A percentile compares a stretch with the other conserved stretches of the same genome.
phyloP scores from a whole-genome alignment of 352 stramenopile species.

The Pythium angustatum region DNA sequence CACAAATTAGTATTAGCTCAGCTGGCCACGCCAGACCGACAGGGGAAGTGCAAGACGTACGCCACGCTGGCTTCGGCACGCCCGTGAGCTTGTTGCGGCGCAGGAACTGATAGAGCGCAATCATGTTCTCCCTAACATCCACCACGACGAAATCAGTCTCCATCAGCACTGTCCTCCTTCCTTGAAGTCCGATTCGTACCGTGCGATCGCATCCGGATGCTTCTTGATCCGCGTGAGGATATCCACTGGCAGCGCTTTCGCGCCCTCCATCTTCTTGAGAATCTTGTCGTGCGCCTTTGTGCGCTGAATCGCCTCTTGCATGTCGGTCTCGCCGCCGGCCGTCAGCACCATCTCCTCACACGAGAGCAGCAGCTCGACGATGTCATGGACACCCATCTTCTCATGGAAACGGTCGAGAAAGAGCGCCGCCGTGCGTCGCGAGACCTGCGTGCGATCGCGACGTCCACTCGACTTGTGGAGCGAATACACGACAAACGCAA shows the following conservation, averaged over 20 bases:
- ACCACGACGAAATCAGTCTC: too few species aligned
- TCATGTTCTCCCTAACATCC: conserved; percentile 73
- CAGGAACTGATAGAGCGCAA: conserved; percentile 80
- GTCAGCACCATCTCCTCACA: conserved; percentile 71
- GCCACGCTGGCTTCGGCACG: conserved; percentile 65
- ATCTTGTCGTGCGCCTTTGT: conserved; percentile 76
- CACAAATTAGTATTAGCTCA: not conserved
- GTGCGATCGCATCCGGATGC: conserved; percentile 60
- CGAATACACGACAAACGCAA: conserved; percentile 66
- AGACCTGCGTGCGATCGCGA: conserved; percentile 67
- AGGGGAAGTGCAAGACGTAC: conserved; percentile 29
- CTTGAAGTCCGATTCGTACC: too few species aligned
- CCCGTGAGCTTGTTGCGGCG: conserved; percentile 67
- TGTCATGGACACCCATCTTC: conserved; percentile 80
- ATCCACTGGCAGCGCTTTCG: conserved; percentile 58
- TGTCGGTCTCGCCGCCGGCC: conserved; percentile 37
- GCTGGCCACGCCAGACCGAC: not conserved
- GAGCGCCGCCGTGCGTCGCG: conserved; percentile 39
- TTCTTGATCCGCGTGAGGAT: conserved; percentile 77
- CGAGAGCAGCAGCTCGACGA: conserved; percentile 75
- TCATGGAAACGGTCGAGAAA: conserved; percentile 59
- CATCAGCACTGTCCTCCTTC: not conserved
- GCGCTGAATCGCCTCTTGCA: conserved; percentile 50
- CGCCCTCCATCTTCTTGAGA: conserved; percentile 79
- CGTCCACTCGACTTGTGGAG: conserved; percentile 53